Percentiles rank a stretch among this genome's conserved stretches.
These are phyloP conservation scores for Chrysoporthe puriensis DNA, from an alignment of 2,329 filamentous ascomycete genomes.

Conservation along the genomic window DNA sequence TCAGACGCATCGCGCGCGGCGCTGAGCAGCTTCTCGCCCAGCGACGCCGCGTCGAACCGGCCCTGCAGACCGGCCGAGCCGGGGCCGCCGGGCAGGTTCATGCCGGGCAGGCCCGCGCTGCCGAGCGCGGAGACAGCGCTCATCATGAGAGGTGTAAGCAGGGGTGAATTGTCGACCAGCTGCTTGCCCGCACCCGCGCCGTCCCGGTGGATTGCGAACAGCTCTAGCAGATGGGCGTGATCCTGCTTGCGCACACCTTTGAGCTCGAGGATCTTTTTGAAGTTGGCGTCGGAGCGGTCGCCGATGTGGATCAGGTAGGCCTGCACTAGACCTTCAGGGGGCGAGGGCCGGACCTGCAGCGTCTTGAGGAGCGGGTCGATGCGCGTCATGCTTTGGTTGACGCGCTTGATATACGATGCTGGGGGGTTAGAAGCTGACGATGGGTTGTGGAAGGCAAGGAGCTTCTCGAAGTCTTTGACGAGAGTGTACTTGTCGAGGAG, in stretches of 20 bases:
- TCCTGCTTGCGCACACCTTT: slow-evolving; percentile 90
- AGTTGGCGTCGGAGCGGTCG: slow-evolving; percentile 91
- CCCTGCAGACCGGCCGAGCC: slow-evolving; percentile 37
- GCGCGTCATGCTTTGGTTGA: slow-evolving; percentile 80
- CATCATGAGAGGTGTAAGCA: slow-evolving; percentile 69
- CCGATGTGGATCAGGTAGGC: slow-evolving; percentile 97
- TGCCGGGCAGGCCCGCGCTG: slow-evolving; percentile 40
- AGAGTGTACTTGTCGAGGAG: slow-evolving; percentile 91
- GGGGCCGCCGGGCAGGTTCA: slow-evolving; percentile 42
- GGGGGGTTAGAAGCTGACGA: slow-evolving; percentile 47
- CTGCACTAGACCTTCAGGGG: slow-evolving; percentile 91
- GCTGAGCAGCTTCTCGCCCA: slow-evolving; percentile 87
- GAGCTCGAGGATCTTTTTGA: slow-evolving; percentile 92
- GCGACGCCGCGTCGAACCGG: slow-evolving; percentile 77
- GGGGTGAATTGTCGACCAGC: slow-evolving; percentile 69
- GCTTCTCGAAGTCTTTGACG: slow-evolving; percentile 74
- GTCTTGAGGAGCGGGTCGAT: slow-evolving; percentile 95
- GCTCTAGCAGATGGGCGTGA: slow-evolving; percentile 79
- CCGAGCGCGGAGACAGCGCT: slow-evolving; percentile 45
- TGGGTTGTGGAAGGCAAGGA: slow-evolving; percentile 67
- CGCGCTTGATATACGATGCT: slow-evolving; percentile 78
- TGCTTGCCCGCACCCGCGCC: slow-evolving; percentile 69
- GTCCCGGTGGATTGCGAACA: slow-evolving; percentile 82
- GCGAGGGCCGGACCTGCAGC: slow-evolving; percentile 87
- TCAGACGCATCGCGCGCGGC: slow-evolving; percentile 84